Evolutionary conservation across 2,329 filamentous ascomycete species (phyloP).

Genomic region (Xylariaceae sp.): DNA sequence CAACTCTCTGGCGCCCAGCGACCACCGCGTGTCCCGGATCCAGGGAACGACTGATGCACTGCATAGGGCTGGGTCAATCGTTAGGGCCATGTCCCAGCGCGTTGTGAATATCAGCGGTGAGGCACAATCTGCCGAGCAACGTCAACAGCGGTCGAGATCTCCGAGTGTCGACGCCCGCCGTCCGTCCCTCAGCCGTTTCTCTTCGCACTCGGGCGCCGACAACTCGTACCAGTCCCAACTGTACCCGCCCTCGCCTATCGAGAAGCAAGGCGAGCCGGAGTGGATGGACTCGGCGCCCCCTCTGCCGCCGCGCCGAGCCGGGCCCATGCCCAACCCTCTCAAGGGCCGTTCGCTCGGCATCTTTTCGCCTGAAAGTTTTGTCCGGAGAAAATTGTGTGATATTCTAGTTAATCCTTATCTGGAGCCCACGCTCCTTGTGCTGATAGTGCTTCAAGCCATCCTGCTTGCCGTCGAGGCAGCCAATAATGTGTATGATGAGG

Average conservation of each 20-base stretch:
- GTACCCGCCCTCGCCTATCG: conserved; percentile 36
- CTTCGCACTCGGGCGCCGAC: conserved; percentile 39
- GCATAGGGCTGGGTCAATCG: conserved; percentile 66
- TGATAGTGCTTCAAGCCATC: conserved; percentile 84
- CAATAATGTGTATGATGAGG: conserved; percentile 60
- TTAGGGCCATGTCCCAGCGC: conserved; percentile 87
- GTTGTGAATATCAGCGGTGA: conserved; percentile 97
- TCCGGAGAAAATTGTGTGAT: conserved; percentile 73
- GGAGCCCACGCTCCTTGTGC: conserved; percentile 76
- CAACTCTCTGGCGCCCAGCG: conserved; percentile 47
- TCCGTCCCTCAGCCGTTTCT: conserved; percentile 39
- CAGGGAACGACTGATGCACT: conserved; percentile 60
- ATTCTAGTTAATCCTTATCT: conserved; percentile 79
- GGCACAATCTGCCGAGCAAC: conserved; percentile 72
- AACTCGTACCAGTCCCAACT: conserved; percentile 48
- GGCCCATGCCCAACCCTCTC: conserved; percentile 64
- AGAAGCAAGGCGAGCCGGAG: conserved; percentile 39
- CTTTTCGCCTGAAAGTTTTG: conserved; percentile 69
- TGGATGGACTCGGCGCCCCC: conserved; percentile 27
- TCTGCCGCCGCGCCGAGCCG: conserved; percentile 30
- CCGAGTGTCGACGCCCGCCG: conserved; percentile 47
- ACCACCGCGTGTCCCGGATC: conserved; percentile 53
- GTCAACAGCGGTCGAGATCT: conserved; percentile 55
- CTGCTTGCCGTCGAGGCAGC: conserved; percentile 82
- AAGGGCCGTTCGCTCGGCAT: conserved; percentile 81